Percentiles rank a stretch among this genome's conserved stretches.
Conservation (phyloP, 83 land plant species). For the Diphasiastrum complanatum region DNA sequence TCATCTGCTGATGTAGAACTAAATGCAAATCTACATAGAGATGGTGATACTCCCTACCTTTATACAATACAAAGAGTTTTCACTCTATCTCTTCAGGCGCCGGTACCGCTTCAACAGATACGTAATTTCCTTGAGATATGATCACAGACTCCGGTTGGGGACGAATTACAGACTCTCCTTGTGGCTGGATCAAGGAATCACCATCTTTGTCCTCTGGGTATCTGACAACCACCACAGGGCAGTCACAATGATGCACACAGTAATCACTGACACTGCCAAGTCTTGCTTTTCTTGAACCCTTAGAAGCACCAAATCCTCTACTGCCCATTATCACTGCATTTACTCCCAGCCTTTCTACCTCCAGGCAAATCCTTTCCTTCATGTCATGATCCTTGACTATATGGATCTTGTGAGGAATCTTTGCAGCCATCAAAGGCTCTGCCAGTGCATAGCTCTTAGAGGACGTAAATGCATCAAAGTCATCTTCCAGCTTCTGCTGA, state of each 20-base stretch:
- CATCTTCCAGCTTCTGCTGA: conserved; percentile 46
- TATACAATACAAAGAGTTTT: too few relatives aligned
- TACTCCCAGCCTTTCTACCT: conserved; percentile 77
- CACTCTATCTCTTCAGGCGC: too few relatives aligned
- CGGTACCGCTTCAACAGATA: too few relatives aligned
- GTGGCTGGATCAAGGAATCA: too few relatives aligned
- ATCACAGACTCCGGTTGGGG: too few relatives aligned
- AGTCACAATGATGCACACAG: conserved; percentile 87
- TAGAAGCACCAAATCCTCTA: conserved; percentile 74
- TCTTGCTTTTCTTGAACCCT: conserved; percentile 44
- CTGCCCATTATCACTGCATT: conserved; percentile 85
- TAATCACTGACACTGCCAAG: conserved; percentile 91
- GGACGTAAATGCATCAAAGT: conserved; percentile 67
- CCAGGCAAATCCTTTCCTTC: conserved; percentile 83
- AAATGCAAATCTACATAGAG: too few relatives aligned
- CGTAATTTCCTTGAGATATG: too few relatives aligned
- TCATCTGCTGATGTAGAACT: too few relatives aligned
- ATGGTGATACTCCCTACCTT: too few relatives aligned
- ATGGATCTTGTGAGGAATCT: conserved; percentile 74
- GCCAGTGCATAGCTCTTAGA: conserved; percentile 65
- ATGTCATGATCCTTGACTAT: conserved; percentile 94
- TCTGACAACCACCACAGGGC: conserved; percentile 84
- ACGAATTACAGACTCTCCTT: too few relatives aligned
- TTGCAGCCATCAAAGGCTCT: conserved; percentile 62
- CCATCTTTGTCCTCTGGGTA: conserved; percentile 54